Evolutionary conservation across 2,329 filamentous ascomycete genomes (phyloP).

Genomic region (Fusarium sp.): DNA sequence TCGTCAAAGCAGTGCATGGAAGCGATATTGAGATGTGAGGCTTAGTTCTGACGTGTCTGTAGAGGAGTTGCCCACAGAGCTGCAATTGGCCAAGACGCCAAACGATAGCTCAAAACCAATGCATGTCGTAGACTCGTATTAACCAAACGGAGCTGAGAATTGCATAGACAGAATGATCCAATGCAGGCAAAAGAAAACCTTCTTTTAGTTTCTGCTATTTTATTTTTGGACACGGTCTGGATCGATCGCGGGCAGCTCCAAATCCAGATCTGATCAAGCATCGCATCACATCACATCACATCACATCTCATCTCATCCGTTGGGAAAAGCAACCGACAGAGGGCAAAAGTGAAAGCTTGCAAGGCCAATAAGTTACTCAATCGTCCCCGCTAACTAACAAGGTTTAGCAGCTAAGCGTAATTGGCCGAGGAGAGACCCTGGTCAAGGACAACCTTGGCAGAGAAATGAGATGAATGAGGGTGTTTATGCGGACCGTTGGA

Average conservation of each 20-base stretch:
- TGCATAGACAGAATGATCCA: not conserved
- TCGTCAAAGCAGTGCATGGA: slow-evolving; percentile 18
- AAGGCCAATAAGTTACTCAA: not conserved
- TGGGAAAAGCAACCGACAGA: not conserved
- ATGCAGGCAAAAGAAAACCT: slow-evolving; percentile 1
- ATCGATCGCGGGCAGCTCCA: slow-evolving; percentile 22
- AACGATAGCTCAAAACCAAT: slow-evolving; percentile 12
- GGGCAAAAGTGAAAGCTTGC: not conserved
- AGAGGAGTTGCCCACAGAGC: slow-evolving; percentile 4
- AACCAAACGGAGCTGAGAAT: slow-evolving; percentile 2
- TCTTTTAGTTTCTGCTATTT: not conserved
- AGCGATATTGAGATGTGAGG: slow-evolving; percentile 29
- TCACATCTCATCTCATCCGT: not conserved
- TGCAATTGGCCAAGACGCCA: slow-evolving; percentile 14
- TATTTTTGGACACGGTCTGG: slow-evolving; percentile 30
- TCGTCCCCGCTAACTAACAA: not conserved
- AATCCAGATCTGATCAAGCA: slow-evolving; percentile 21
- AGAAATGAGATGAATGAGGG: slow-evolving; percentile 37
- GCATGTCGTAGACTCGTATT: not conserved
- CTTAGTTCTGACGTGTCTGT: slow-evolving; percentile 33
- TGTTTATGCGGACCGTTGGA: slow-evolving; percentile 25
- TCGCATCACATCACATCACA: not conserved
- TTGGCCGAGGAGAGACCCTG: slow-evolving; percentile 24
- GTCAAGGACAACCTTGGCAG: slow-evolving; percentile 26
- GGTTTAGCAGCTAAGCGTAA: slow-evolving; percentile 28